Evolutionary conservation across 2,329 filamentous ascomycete genomes (phyloP).

Genomic region (Trichoderma oligosporum): DNA sequence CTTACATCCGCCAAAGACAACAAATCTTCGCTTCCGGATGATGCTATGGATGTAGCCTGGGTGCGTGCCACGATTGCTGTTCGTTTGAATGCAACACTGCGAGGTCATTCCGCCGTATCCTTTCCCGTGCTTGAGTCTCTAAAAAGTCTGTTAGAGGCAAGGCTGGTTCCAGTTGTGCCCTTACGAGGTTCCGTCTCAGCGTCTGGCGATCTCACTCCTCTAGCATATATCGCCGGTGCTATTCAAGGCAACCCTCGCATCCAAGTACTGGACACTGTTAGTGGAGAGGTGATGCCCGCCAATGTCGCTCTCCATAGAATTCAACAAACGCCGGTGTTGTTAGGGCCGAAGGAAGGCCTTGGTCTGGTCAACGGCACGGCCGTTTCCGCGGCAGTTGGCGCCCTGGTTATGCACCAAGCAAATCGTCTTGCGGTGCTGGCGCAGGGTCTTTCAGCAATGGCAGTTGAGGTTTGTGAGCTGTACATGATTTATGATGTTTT

Average conservation of each 20-base stretch:
- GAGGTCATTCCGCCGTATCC: too few relatives aligned
- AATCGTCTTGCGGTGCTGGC: slow-evolving; percentile 39
- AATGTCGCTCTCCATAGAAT: slow-evolving; percentile 24
- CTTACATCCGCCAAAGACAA: too few relatives aligned
- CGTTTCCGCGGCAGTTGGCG: slow-evolving; percentile 29
- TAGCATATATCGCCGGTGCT: slow-evolving; percentile 52
- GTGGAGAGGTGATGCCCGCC: slow-evolving; percentile 20
- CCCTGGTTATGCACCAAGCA: too few relatives aligned
- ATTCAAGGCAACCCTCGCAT: slow-evolving; percentile 45
- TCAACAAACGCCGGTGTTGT: slow-evolving; percentile 36
- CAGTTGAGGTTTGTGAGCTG: too few relatives aligned
- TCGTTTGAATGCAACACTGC: too few relatives aligned
- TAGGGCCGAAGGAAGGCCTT: slow-evolving; percentile 45
- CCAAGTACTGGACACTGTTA: slow-evolving; percentile 31
- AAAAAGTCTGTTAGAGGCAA: too few relatives aligned
- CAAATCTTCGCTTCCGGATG: too few relatives aligned
- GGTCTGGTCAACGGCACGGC: slow-evolving; percentile 48
- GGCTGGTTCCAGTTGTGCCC: slow-evolving; percentile 52
- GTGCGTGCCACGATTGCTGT: too few relatives aligned
- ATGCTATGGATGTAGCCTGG: too few relatives aligned
- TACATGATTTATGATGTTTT: too few relatives aligned
- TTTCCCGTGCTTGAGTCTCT: too few relatives aligned
- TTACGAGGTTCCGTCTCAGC: slow-evolving; percentile 56
- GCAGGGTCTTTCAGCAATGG: too few relatives aligned
- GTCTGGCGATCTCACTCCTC: slow-evolving; percentile 53